Base-by-base conservation (phyloP, 768 basidiomycete species). In the Punctularia strigosozonata region DNA sequence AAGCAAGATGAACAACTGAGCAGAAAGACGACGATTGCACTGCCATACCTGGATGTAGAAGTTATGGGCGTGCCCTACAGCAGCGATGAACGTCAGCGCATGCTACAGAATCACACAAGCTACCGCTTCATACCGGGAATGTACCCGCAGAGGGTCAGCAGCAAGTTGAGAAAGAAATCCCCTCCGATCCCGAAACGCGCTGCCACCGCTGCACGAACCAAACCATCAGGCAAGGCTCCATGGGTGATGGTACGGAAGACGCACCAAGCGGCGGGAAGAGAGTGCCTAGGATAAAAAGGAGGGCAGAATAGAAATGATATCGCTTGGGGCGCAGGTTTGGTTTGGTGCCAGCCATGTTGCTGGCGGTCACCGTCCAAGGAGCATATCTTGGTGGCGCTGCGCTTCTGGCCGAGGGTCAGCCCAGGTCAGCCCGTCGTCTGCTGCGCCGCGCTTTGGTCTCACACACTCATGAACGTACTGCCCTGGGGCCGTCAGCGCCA, bases 121-220 rank as follows among this genome's bases (percentile, higher is more conserved):
- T 25, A 19, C 15, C 2, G 38, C 15, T 30, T 46, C 65, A 7
- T 34, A 83, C 86, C 86, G 38, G 86, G 87, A 48, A 90, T 83
- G 56, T 94, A 95, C 8, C 91, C 91, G 54, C 77, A 80, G 39
- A 97, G 71, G n/a, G 87, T 91, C 25, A 92, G 61, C 47, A 94
- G 54, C 4, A 88, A 57, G 60, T 95, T 95, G 50, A 95, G 62
- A 75, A 80, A 92, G 63, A 95, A 92, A 56, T 97, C 92, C 39
- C 64, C 64, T 12, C 88, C 90, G 49, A 94, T 75, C 22, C 92
- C 92, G 54, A 97, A 97, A 41, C 92, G 72, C 18, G 88, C 81
- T 4, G 89, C 91, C 22, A 95, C 91, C 43, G 92, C 91, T 95
- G 54, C 3, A 45, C 17, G 42, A 31, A 43, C 41, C 31, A 28